Base-by-base conservation (phyloP, 2,329 filamentous ascomycete genomes). In the Myriangium duriaei region DNA sequence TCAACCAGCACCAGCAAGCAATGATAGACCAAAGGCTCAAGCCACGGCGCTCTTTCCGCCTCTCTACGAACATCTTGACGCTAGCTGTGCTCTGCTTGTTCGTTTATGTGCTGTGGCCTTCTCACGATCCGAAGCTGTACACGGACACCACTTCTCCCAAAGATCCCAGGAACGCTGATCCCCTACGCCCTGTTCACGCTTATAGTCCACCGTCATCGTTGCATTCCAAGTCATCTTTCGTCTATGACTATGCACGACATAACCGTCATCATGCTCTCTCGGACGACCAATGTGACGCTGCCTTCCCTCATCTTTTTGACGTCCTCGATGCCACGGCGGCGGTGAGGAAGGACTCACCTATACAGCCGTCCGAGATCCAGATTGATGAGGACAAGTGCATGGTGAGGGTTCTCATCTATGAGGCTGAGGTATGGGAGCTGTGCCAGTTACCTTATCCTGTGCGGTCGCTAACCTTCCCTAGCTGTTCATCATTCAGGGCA, bases 271-370 rank as follows among this genome's bases (percentile, higher is more conserved):
- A 42, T 18, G 41, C 32, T 5, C 38, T 52, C n/a, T 41, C 37
- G 17, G 12, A 43, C 11, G 34, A 32, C 10, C 51, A 52, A 40
- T 56, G 53, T 44, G 36, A 42, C 28, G 14, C 32, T 3, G 45
- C 46, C 2, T 56, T 56, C 16, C 51, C 53, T 1, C 34, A 48
- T 4, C 43, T 53, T 2, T 54, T 49, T 39, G 24, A 45, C 24
- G 52, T 55, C 38, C 46, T 55, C 26, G 47, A 52, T 16, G 44
- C 50, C 13, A 47, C 51, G 7, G 43, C 42, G 12, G 36, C 46
- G 15, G 41, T 49, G 36, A 45, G 53, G 30, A 47, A 15, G 10
- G 28, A 15, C 11, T 24, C 30, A 7, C 33, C 38, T 2, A 32
- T 40, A 12, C 9, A 13, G 4, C 15, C 12, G 10, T 28, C 29